Evolutionary conservation across 768 basidiomycete species (phyloP).

Genomic region (Peribolospora baueri): DNA sequence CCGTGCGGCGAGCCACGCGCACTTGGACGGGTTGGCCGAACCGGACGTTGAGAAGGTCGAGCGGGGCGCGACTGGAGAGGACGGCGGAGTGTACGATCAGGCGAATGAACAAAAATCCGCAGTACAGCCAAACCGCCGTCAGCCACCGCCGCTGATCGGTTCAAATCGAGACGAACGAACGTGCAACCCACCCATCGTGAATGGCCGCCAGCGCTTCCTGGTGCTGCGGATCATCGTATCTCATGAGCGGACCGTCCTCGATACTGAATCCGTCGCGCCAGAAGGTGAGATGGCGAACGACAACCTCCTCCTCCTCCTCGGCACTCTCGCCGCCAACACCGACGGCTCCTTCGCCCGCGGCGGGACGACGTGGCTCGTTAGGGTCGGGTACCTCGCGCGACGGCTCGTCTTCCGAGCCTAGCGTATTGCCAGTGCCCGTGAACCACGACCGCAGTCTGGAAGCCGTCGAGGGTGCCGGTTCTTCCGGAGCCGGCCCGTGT

Average conservation of each 20-base stretch:
- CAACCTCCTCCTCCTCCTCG: slow-evolving; percentile 30
- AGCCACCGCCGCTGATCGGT: neutral
- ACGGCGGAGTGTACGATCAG: neutral
- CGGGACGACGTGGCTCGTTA: slow-evolving; percentile 13
- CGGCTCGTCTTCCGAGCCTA: slow-evolving; percentile 76
- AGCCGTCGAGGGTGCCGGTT: slow-evolving; percentile 11
- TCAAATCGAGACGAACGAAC: neutral
- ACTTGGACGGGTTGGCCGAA: slow-evolving; percentile 66
- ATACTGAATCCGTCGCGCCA: slow-evolving; percentile 86
- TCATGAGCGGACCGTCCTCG: slow-evolving; percentile 62
- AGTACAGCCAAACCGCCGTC: neutral
- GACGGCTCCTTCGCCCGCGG: slow-evolving; percentile 7
- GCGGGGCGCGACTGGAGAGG: slow-evolving; percentile 43
- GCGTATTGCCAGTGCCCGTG: slow-evolving; percentile 48
- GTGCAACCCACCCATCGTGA: slow-evolving; percentile 39
- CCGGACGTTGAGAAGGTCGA: slow-evolving; percentile 43
- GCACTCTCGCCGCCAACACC: slow-evolving; percentile 17
- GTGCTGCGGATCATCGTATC: slow-evolving; percentile 56
- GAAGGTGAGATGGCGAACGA: slow-evolving; percentile 54
- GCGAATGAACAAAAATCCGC: neutral
- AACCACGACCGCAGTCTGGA: slow-evolving; percentile 22
- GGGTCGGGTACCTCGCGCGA: slow-evolving; percentile 57
- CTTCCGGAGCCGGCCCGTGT: slow-evolving; percentile 5
- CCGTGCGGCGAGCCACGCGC: slow-evolving; percentile 40
- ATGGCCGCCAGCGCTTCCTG: slow-evolving; percentile 46